Base-by-base conservation (phyloP, 2,329 filamentous ascomycete genomes). In the Dothideomycetes sp. region DNA sequence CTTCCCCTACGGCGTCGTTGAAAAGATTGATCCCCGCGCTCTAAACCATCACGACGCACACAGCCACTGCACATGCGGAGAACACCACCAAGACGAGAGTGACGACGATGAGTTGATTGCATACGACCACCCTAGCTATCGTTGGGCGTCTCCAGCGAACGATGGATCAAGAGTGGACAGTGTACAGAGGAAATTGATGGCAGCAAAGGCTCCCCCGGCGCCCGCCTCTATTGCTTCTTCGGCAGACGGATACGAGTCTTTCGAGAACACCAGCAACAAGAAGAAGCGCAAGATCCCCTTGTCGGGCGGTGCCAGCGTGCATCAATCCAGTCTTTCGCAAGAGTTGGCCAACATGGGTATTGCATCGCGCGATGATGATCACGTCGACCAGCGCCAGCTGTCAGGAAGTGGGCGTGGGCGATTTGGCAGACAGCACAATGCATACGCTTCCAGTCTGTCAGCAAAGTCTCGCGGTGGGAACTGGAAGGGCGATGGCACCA, bases 211-310 rank as follows among this genome's bases (percentile, higher is more conserved):
- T 12, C 47, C 48, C 2, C 55, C 56, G 37, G 51, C 58, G 30
- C 60, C 68, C 17, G 63, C 76, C 30, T 74, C 77, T 16, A 73
- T 80, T 34, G 73, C 73, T 30, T 86, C 84, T 10, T 78, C 80
- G 17, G 72, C 76, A 9, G 89, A 96, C 59, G 87, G 88, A 11
- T 96, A 96, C 60, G 91, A 98, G 61, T 91, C 86, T 5, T 94
- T 95, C 54, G 91, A 98, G 62, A 96, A 96, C 55, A 94, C 86
- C 24, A 96, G 94, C 61, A 98, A 98, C 60, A 98, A 98, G 65
- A 98, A 96, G 69, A 96, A 98, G 64, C 77, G 91, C 51, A 98
- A 98, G 65, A 96, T 98, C 25, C 91, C 91, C 0, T 87, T 87
- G 0, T 86, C 85, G 8, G 83, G 84, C 13, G 83, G 84, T 53